phyloP scores from a whole-genome alignment of 306 rosid species.

The Glycine tomentella region DNA sequence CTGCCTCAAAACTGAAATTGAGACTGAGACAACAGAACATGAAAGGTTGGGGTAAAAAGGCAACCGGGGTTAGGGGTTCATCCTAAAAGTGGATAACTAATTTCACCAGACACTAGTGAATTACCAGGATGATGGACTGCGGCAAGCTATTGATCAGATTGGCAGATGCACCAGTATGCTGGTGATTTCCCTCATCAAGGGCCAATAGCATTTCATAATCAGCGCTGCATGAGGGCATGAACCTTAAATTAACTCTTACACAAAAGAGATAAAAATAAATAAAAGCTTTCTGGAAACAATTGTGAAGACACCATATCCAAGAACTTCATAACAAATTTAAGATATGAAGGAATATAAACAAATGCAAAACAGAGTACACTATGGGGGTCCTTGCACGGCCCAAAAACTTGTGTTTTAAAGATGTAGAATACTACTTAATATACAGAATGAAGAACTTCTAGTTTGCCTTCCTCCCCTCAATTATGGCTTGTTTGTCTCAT shows the following conservation, averaged over 20 bases:
- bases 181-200: constrained; percentile 92
- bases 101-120: constrained; percentile 6
- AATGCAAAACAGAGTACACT: background rate
- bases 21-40: background rate
- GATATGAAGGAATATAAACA: background rate
- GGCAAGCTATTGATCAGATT: constrained; percentile 85
- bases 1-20: background rate
- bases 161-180: constrained; percentile 82
- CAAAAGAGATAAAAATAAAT: background rate
- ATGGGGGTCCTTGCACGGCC: background rate
- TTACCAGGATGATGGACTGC: constrained; percentile 82
- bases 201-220: constrained; percentile 94
- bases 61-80: background rate
- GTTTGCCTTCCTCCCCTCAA: background rate
- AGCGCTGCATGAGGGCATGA: constrained; percentile 56
- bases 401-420: background rate
- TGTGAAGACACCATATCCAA: background rate
- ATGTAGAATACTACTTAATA: background rate
- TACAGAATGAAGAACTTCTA: constrained; percentile 15
- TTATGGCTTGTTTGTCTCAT: too few relatives aligned
- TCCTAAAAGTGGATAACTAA: background rate
- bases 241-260: constrained; percentile 6
- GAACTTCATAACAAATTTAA: background rate
- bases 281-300: background rate
- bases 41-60: background rate